Evolutionary conservation across 1,284 basidiomycete genomes (phyloP).

Genomic region (Apiotrichum akiyoshidainum): DNA sequence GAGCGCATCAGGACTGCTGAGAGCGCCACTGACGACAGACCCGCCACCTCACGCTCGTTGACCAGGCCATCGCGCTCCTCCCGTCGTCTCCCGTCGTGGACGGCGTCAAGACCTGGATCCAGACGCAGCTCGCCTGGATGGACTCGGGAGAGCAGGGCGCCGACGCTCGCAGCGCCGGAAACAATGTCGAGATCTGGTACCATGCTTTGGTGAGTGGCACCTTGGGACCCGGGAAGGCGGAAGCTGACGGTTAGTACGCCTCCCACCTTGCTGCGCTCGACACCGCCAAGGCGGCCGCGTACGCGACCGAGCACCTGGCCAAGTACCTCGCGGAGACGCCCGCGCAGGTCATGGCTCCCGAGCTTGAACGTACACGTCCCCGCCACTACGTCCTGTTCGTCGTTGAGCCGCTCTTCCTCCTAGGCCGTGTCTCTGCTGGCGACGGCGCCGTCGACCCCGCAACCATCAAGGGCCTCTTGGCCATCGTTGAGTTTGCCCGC

Average conservation of each 20-base stretch:
- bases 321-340: slow-evolving; percentile 5
- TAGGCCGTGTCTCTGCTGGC: slow-evolving; percentile 15
- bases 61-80: slow-evolving; percentile 25
- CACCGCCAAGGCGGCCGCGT: slow-evolving; percentile 10
- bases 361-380: slow-evolving; percentile 27
- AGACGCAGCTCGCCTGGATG: slow-evolving; percentile 32
- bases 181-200: slow-evolving; percentile 39
- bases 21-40: slow-evolving; percentile 16
- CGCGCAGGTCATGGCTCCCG: slow-evolving; percentile 20
- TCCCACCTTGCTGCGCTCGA: slow-evolving; percentile 26
- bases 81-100: slow-evolving; percentile 7
- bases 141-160: slow-evolving; percentile 26
- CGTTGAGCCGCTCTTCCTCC: slow-evolving; percentile 34
- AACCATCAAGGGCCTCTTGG: slow-evolving; percentile 14
- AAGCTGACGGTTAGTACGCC: slow-evolving; percentile 18
- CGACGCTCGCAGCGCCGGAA: slow-evolving; percentile 20
- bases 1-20: no score
- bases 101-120: slow-evolving; percentile 27
- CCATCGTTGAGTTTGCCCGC: slow-evolving; percentile 23
- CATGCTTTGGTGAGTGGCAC: slow-evolving; percentile 29
- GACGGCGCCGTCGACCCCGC: slow-evolving; percentile 2
- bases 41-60: slow-evolving; percentile 34
- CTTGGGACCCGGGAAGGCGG: no score
- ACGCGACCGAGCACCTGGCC: slow-evolving; percentile 12
- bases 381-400: slow-evolving; percentile 36